Conservation (phyloP, 1,284 basidiomycete genomes). For the Trichosporon coremiiforme region DNA sequence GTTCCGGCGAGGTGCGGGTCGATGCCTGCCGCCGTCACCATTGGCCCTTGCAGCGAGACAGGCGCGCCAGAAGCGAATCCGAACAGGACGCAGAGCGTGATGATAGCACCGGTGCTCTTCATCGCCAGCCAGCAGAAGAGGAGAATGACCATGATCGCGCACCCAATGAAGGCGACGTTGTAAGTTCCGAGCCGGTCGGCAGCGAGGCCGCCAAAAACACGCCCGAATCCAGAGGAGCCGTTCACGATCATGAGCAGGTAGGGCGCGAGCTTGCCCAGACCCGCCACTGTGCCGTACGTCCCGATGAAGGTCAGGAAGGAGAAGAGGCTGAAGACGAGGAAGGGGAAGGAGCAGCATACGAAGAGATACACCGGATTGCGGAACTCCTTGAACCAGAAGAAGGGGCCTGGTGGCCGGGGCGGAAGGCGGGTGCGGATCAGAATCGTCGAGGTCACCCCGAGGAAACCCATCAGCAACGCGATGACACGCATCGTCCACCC, state of each 20-base stretch:
- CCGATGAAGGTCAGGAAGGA: conserved; percentile 47
- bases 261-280: conserved; percentile 39
- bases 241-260: conserved; percentile 50
- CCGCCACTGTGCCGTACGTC: conserved; percentile 40
- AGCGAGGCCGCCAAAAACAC: conserved; percentile 38
- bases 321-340: conserved; percentile 44
- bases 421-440: conserved; percentile 46
- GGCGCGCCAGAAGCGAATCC: conserved; percentile 44
- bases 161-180: conserved; percentile 42
- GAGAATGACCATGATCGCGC: conserved; percentile 35
- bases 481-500: conserved; percentile 49
- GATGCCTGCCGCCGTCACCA: conserved; percentile 36
- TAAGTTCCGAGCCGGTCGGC: conserved; percentile 42
- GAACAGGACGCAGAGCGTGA: conserved; percentile 41
- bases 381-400: conserved; percentile 45
- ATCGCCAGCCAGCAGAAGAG: conserved; percentile 44
- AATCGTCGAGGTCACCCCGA: conserved; percentile 36
- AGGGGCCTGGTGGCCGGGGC: conserved; percentile 39
- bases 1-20: conserved; percentile 48
- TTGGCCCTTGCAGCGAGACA: conserved; percentile 46
- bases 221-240: conserved; percentile 41
- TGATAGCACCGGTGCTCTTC: conserved; percentile 34
- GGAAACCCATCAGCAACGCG: conserved; percentile 38
- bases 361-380: conserved; percentile 39
- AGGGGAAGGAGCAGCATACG: conserved; percentile 35